Percentiles rank a stretch among this genome's conserved stretches.
Conservation (phyloP, 352 stramenopile species). For the Phytophthora cryptogea region DNA sequence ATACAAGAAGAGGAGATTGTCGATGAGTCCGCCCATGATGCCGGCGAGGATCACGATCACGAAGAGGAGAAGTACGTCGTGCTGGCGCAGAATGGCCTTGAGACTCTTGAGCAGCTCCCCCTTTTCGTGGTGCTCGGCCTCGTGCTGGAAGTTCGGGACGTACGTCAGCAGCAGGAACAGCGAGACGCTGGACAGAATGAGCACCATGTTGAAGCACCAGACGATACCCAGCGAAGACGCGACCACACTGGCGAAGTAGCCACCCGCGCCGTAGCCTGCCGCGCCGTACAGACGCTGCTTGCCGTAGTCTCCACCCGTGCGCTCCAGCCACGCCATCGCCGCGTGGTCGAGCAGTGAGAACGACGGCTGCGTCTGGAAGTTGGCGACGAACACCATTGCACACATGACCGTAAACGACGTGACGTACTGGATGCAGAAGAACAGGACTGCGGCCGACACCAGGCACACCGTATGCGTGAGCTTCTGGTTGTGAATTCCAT, state of each 20-base stretch:
- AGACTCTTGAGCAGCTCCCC: constrained; percentile 37
- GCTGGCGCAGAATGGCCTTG: constrained; percentile 30
- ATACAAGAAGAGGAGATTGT: constrained; percentile 42
- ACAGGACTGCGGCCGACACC: constrained; percentile 46
- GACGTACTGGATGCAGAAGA: constrained; percentile 53
- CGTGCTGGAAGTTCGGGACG: constrained; percentile 43
- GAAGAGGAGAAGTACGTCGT: constrained; percentile 43
- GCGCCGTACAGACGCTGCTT: constrained; percentile 57
- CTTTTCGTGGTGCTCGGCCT: constrained; percentile 36
- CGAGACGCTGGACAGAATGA: constrained; percentile 42
- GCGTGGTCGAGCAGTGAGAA: constrained; percentile 48
- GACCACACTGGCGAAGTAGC: constrained; percentile 50
- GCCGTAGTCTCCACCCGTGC: constrained; percentile 48
- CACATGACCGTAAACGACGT: constrained; percentile 50
- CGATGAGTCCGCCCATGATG: constrained; percentile 39
- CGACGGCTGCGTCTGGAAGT: constrained; percentile 52
- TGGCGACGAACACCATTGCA: constrained; percentile 47
- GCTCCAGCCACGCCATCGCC: constrained; percentile 42
- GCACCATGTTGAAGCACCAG: constrained; percentile 56
- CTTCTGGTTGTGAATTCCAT: constrained; percentile 49
- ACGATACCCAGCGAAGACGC: constrained; percentile 42
- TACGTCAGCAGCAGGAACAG: constrained; percentile 42
- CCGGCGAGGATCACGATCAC: constrained; percentile 39
- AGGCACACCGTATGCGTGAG: constrained; percentile 46
- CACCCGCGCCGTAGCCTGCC: constrained; percentile 44